phyloP scores from a whole-genome alignment of 176 grass and related monocot species.

The Calamus simplicifolius region DNA sequence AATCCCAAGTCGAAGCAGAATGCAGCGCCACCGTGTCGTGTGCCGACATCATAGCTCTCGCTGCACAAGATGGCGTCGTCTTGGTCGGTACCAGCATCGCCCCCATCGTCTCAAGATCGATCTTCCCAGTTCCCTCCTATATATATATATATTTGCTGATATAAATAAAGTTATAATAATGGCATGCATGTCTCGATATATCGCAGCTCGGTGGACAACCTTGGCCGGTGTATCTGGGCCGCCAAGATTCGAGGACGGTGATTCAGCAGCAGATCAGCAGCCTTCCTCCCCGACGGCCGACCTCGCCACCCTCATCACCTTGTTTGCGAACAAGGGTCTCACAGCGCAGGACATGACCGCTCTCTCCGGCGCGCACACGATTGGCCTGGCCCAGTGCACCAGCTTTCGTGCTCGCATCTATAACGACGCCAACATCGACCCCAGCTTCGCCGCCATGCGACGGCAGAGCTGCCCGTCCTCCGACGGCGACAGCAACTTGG shows the following conservation, averaged over 20 bases:
- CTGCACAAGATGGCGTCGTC: conserved; percentile 47
- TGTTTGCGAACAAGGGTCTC: conserved; percentile 41
- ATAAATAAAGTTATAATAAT: no score
- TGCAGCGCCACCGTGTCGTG: conserved; percentile 62
- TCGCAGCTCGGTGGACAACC: conserved; percentile 1
- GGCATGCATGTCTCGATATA: background rate
- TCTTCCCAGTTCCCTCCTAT: no score
- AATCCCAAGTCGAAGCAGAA: conserved; percentile 42
- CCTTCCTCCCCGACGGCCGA: conserved; percentile 31
- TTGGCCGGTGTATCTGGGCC: conserved; percentile 26
- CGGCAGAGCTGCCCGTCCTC: background rate
- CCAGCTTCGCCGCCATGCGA: background rate
- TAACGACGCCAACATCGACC: conserved; percentile 24
- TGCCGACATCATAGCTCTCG: conserved; percentile 74
- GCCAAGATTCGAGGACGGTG: conserved; percentile 38
- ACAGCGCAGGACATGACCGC: conserved; percentile 39
- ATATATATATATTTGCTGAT: no score
- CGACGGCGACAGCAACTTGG: background rate
- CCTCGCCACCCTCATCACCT: conserved; percentile 7
- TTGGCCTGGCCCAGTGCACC: conserved; percentile 43
- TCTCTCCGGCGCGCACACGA: conserved; percentile 51
- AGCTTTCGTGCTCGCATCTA: conserved; percentile 32
- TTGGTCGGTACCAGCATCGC: conserved; percentile 17
- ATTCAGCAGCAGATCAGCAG: background rate
- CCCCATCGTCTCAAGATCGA: no score